phyloP scores from a whole-genome alignment of 129 eudicot genomes.

The Apium graveolens region DNA sequence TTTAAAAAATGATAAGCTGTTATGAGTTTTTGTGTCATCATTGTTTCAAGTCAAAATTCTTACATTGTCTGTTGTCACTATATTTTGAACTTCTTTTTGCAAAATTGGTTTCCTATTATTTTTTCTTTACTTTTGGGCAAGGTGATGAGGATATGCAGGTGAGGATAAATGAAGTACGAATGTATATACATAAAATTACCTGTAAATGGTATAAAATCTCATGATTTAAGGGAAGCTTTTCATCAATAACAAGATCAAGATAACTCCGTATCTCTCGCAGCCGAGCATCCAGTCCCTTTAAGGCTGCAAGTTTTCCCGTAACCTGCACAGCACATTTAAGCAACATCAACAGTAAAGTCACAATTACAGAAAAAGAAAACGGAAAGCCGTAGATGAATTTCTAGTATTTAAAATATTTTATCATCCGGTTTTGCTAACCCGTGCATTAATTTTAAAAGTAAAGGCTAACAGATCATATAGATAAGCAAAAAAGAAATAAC shows the following conservation, averaged over 20 bases:
- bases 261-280: slow-evolving; percentile 82
- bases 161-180: neutral
- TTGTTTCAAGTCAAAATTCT: neutral
- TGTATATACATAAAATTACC: slow-evolving; percentile 27
- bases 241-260: slow-evolving; percentile 82
- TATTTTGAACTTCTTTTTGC: neutral
- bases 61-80: neutral
- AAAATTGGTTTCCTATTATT: neutral
- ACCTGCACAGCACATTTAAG: slow-evolving; percentile 38
- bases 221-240: slow-evolving; percentile 83
- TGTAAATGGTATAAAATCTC: slow-evolving; percentile 90
- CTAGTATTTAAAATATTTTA: neutral
- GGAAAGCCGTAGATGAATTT: neutral
- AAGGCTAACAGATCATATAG: neutral
- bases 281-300: slow-evolving; percentile 91
- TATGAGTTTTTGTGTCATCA: neutral
- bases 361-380: neutral
- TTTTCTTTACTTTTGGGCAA: neutral
- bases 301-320: slow-evolving; percentile 89
- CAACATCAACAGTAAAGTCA: neutral
- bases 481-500: slow-evolving; percentile 19
- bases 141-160: neutral
- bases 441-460: neutral
- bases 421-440: neutral
- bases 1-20: neutral